Conservation (phyloP, 306 rosid genomes). For the Cyamopsis tetragonoloba region DNA sequence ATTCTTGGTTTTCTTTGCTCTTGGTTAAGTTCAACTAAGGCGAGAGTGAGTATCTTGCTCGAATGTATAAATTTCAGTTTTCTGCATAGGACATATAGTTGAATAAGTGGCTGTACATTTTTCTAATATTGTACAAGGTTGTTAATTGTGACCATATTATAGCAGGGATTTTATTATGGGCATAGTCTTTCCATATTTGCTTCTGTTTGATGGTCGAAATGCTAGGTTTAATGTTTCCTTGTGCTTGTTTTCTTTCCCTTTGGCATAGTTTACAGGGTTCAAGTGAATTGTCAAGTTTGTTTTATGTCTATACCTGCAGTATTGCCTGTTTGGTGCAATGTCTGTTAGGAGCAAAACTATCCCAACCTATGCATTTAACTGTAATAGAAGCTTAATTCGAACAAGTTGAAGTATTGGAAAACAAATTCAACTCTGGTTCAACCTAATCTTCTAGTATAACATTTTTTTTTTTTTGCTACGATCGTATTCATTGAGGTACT, state of each 20-base stretch:
- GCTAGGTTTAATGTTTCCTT: neutral
- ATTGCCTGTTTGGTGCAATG: neutral
- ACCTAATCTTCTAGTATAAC: neutral
- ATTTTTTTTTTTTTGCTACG: neutral
- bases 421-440: neutral
- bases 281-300: neutral
- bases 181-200: neutral
- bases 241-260: neutral
- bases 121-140: constrained; percentile 21
- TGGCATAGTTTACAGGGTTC: neutral
- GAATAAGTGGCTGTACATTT: constrained; percentile 41
- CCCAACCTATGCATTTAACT: neutral
- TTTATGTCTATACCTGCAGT: neutral
- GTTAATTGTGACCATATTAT: constrained; percentile 17
- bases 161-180: neutral
- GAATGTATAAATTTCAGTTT: constrained; percentile 40
- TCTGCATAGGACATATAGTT: constrained; percentile 34
- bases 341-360: neutral
- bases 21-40: constrained; percentile 24
- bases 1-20: constrained; percentile 40
- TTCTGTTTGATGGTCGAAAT: neutral
- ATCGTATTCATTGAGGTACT: neutral
- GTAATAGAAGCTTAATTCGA: neutral
- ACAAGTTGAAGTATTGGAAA: neutral
- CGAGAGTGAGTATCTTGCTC: constrained; percentile 32